These are phyloP conservation scores for Chaetomiaceae sp. DNA, from an alignment of 2,329 filamentous ascomycete species.

Conservation along the genomic window DNA sequence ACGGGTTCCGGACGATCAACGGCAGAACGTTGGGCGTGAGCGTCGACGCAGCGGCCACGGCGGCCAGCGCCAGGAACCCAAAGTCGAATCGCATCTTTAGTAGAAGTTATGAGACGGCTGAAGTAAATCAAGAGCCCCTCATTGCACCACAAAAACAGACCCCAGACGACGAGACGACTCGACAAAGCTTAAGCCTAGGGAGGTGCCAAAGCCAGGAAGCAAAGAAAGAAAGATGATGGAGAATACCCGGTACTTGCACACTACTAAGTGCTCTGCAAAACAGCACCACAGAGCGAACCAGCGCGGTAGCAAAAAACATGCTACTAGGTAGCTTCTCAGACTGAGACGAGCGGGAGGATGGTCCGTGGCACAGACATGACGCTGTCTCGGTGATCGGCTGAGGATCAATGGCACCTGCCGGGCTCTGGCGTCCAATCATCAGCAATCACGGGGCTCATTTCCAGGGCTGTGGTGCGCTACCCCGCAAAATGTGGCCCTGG, in stretches of 20 bases:
- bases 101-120: not conserved
- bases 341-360: too few species aligned
- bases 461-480: conserved; percentile 16
- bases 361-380: too few species aligned
- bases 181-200: too few species aligned
- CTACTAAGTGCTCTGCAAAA: too few species aligned
- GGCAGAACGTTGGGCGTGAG: conserved; percentile 55
- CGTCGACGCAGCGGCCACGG: conserved; percentile 43
- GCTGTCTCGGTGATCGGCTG: not conserved
- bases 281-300: too few species aligned
- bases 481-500: conserved; percentile 18
- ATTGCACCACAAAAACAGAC: not conserved
- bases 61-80: conserved; percentile 31
- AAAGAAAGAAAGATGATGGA: too few species aligned
- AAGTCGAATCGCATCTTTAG: conserved; percentile 29
- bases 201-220: too few species aligned
- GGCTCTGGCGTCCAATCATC: conserved; percentile 20
- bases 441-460: conserved; percentile 14
- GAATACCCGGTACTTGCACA: too few species aligned
- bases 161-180: too few species aligned
- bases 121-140: not conserved
- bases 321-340: too few species aligned
- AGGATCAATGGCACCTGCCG: not conserved
- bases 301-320: too few species aligned
- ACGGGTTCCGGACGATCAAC: conserved; percentile 56